phyloP scores from a whole-genome alignment of 805 yeast genomes.

The Candida ulmi region DNA sequence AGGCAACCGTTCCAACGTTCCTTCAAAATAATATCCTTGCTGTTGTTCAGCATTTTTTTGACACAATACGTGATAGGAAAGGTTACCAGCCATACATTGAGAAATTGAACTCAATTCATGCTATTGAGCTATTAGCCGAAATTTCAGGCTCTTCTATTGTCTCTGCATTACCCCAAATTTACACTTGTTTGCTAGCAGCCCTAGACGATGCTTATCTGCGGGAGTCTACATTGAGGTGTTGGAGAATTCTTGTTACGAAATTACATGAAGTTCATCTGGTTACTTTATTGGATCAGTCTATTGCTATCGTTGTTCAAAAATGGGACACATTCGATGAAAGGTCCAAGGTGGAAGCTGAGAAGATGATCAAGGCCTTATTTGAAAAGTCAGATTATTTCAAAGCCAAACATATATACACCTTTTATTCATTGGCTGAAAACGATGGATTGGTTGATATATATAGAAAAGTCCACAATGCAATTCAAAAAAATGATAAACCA shows the following conservation, averaged over 20 bases:
- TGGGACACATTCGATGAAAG: conserved; percentile 48
- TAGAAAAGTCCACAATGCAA: conserved; percentile 21
- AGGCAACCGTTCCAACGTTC: conserved; percentile 30
- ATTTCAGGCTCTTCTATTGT: conserved; percentile 49
- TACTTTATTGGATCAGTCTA: conserved; percentile 65
- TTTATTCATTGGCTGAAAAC: conserved; percentile 45
- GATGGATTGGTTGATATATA: conserved; percentile 30
- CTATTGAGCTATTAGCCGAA: conserved; percentile 62
- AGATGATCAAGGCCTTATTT: conserved; percentile 36
- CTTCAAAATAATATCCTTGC: conserved; percentile 63
- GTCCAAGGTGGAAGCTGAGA: conserved; percentile 46
- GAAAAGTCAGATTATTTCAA: conserved; percentile 28
- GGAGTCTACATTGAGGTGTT: conserved; percentile 56
- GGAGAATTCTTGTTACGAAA: conserved; percentile 56
- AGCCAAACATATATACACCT: conserved; percentile 43
- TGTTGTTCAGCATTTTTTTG: conserved; percentile 72
- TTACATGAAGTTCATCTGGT: conserved; percentile 52
- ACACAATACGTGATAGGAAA: conserved; percentile 65
- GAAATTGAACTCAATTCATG: conserved; percentile 65
- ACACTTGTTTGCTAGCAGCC: conserved; percentile 79
- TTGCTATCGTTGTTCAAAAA: conserved; percentile 67
- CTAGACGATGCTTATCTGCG: conserved; percentile 59
- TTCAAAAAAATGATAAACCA: conserved; percentile 29
- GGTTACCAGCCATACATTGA: conserved; percentile 71
- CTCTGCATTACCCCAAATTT: conserved; percentile 76